A percentile compares a stretch with the other conserved stretches of the same genome.
Conservation (phyloP, 73 alveolate species). For the Breviolum minutum region DNA sequence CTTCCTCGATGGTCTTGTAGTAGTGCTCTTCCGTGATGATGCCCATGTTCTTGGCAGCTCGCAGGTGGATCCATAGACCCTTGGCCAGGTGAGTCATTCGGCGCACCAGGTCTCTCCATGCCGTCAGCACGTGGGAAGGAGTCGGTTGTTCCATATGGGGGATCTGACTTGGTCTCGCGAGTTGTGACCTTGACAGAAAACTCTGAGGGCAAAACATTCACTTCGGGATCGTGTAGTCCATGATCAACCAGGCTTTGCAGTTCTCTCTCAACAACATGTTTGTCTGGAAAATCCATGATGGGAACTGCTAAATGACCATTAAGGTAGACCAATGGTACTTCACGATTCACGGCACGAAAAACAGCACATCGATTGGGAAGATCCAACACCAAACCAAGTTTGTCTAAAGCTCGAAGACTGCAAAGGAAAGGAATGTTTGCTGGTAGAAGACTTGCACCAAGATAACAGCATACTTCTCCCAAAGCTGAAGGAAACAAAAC, state of each 20-base stretch:
- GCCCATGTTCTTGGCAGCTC: neutral
- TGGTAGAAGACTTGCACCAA: neutral
- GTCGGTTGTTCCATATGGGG: no score
- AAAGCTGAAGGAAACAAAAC: neutral
- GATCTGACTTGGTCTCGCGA: no score
- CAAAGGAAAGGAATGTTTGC: neutral
- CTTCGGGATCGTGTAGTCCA: neutral
- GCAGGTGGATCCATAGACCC: neutral
- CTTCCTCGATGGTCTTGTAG: neutral
- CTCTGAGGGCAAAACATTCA: neutral
- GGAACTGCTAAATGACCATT: neutral
- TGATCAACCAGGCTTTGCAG: neutral
- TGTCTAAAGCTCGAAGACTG: neutral
- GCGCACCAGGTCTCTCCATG: neutral
- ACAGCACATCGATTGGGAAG: neutral
- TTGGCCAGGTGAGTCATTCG: neutral
- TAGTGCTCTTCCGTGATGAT: neutral
- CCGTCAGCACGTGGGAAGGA: no score
- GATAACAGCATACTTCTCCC: neutral
- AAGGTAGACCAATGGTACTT: neutral
- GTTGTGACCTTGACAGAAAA: neutral
- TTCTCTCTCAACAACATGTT: neutral
- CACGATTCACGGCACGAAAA: neutral
- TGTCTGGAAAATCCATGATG: neutral
- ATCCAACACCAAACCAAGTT: neutral